Percentiles rank a stretch among this genome's conserved stretches.
phyloP scores from a whole-genome alignment of 345 rosid genomes.

The Passiflora organensis region DNA sequence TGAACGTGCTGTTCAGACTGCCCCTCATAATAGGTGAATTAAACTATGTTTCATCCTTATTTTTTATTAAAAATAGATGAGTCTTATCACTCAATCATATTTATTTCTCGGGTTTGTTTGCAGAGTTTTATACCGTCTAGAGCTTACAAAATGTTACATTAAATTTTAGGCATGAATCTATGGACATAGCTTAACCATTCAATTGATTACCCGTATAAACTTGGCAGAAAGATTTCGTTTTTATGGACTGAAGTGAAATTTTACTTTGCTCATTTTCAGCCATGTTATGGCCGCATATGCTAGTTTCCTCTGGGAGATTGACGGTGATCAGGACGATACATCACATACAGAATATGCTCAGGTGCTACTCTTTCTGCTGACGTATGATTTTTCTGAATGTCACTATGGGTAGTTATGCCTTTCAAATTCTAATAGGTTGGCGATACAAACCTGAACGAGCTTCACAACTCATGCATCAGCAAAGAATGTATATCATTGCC shows the following conservation, averaged over 20 bases:
- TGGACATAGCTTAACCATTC: no score
- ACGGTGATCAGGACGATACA: constrained; percentile 17
- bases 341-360: constrained; percentile 18
- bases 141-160: no score
- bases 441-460: constrained; percentile 3
- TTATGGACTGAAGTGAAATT: neutral
- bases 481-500: constrained; percentile 8
- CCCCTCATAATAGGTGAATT: constrained; percentile 61
- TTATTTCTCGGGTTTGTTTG: no score
- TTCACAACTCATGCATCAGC: neutral
- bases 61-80: constrained; percentile 6
- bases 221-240: no score
- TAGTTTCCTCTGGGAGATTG: constrained; percentile 47
- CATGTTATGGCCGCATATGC: constrained; percentile 59
- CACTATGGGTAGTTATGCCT: constrained; percentile 1
- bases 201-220: no score
- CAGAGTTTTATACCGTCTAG: no score
- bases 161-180: no score
- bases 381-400: neutral
- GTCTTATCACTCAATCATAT: no score
- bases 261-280: constrained; percentile 25
- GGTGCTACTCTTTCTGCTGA: constrained; percentile 29
- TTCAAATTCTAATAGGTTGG: constrained; percentile 9
- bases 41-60: neutral
- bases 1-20: constrained; percentile 56